These are phyloP conservation scores for Macrolepiota dolichaula DNA, from an alignment of 768 basidiomycete species.

Conservation along the genomic window DNA sequence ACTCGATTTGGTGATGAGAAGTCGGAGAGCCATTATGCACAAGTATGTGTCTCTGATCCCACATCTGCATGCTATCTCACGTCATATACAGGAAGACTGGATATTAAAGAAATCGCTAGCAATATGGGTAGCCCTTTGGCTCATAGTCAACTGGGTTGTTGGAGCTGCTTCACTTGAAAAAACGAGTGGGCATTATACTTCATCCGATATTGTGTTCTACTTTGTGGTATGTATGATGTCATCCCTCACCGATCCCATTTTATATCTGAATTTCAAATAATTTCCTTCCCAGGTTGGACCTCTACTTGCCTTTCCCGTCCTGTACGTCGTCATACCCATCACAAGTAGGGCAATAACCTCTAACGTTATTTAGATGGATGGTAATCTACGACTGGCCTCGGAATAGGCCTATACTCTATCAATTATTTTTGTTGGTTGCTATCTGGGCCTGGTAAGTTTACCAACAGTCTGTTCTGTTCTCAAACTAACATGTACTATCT, in stretches of 20 bases:
- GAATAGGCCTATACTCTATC: constrained; percentile 55
- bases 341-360: neutral
- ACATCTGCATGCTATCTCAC: neutral
- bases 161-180: constrained; percentile 43
- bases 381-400: constrained; percentile 73
- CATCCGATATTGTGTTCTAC: constrained; percentile 59
- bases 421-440: constrained; percentile 52
- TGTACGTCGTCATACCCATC: constrained; percentile 28
- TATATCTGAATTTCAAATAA: neutral
- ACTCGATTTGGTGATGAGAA: constrained; percentile 58
- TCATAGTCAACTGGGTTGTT: constrained; percentile 68
- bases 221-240: constrained; percentile 36
- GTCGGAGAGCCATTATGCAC: constrained; percentile 42
- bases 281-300: constrained; percentile 45
- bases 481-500: constrained; percentile 13
- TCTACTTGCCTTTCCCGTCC: constrained; percentile 55
- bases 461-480: neutral
- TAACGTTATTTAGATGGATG: constrained; percentile 35
- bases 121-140: constrained; percentile 60
- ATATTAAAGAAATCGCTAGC: constrained; percentile 65
- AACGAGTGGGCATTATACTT: neutral
- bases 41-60: constrained; percentile 21
- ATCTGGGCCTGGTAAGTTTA: constrained; percentile 60
- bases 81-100: constrained; percentile 60
- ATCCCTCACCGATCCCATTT: neutral